These are phyloP conservation scores for Lanmaoa rubissima DNA, from an alignment of 768 basidiomycete species.

Conservation along the genomic window DNA sequence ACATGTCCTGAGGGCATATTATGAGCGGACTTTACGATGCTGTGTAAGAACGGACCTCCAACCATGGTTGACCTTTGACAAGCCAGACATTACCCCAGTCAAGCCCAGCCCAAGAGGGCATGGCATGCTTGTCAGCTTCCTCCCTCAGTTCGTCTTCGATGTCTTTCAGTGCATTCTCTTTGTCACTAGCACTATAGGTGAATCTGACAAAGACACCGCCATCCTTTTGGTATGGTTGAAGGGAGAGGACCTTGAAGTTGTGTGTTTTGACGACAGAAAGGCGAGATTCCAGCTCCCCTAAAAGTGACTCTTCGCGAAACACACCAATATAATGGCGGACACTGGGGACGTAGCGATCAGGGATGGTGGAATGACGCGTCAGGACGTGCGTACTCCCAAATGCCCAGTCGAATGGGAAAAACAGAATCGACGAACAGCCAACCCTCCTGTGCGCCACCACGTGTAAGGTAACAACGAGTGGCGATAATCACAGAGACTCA, in stretches of 20 bases:
- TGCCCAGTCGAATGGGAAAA: conserved; percentile 68
- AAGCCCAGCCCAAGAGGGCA: conserved; percentile 63
- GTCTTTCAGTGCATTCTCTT: conserved; percentile 39
- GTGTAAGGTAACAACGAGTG: conserved; percentile 7
- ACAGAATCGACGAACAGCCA: conserved; percentile 78
- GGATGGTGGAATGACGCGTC: neutral
- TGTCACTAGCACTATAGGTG: conserved; percentile 45
- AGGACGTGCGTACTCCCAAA: conserved; percentile 62
- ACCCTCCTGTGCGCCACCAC: conserved; percentile 37
- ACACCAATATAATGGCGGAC: conserved; percentile 63
- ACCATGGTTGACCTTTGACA: conserved; percentile 78
- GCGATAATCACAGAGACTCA: conserved; percentile 15
- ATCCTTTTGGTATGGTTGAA: conserved; percentile 72
- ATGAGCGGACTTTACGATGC: neutral
- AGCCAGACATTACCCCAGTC: conserved; percentile 58
- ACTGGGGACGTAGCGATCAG: conserved; percentile 36
- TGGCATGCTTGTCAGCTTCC: conserved; percentile 44
- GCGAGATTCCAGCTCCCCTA: conserved; percentile 45
- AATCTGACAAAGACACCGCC: conserved; percentile 86
- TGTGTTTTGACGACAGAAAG: conserved; percentile 53
- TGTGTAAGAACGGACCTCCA: conserved; percentile 52
- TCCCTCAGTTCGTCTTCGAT: conserved; percentile 51
- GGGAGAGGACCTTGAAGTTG: conserved; percentile 57
- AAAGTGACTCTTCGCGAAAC: conserved; percentile 56
- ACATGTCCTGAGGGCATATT: conserved; percentile 64